phyloP scores from a whole-genome alignment of 768 basidiomycete genomes.

The Lactarius sp. region DNA sequence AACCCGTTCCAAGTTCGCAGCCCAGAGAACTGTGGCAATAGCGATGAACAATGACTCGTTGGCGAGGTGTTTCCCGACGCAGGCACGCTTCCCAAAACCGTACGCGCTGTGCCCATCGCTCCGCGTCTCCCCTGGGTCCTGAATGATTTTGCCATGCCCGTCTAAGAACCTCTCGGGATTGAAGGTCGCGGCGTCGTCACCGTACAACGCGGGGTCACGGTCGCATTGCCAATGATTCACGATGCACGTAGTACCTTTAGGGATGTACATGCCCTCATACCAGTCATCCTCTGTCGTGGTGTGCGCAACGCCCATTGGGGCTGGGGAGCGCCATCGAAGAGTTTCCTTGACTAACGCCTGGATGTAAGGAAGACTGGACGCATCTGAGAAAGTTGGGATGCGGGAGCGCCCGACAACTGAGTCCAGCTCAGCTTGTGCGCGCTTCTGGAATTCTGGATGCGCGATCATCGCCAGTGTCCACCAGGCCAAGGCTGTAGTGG shows the following conservation, averaged over 20 bases:
- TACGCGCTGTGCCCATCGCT: conserved; percentile 14
- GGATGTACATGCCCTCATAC: too few relatives aligned
- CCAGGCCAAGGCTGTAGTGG: too few relatives aligned
- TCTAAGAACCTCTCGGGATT: conserved; percentile 19
- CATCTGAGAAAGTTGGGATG: neutral
- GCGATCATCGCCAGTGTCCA: too few relatives aligned
- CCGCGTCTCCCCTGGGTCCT: neutral
- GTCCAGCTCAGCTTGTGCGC: neutral
- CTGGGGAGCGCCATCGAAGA: neutral
- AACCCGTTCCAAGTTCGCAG: neutral
- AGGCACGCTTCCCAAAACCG: conserved; percentile 20
- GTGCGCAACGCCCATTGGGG: neutral
- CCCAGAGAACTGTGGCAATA: conserved; percentile 22
- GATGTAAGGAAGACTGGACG: too few relatives aligned
- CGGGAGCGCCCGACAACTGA: neutral
- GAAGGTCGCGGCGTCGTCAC: conserved; percentile 13
- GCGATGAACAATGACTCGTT: conserved; percentile 23
- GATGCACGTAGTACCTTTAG: too few relatives aligned
- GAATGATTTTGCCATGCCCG: neutral
- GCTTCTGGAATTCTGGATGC: too few relatives aligned
- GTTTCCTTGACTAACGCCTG: too few relatives aligned
- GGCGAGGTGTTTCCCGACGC: conserved; percentile 23
- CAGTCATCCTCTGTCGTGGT: conserved; percentile 10
- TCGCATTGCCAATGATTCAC: conserved; percentile 22
- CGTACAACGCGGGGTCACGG: conserved; percentile 7